A percentile compares a stretch with the other conserved stretches of the same genome.
Conservation (phyloP, 768 basidiomycete genomes). For the Lentinus tigrinus region DNA sequence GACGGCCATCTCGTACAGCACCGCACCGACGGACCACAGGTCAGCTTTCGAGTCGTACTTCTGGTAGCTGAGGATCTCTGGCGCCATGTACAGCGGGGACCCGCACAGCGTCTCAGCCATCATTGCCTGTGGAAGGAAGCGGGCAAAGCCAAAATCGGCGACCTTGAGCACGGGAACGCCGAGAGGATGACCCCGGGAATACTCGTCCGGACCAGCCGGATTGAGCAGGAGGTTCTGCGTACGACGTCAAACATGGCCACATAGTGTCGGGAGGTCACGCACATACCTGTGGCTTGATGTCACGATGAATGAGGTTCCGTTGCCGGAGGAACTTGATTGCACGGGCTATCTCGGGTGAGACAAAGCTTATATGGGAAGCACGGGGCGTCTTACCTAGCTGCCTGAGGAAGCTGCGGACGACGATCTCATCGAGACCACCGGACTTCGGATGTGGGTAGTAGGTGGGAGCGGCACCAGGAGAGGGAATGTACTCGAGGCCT, state of each 20-base stretch:
- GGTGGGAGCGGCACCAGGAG: constrained; percentile 64
- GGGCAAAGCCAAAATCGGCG: constrained; percentile 97
- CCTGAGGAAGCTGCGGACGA: constrained; percentile 87
- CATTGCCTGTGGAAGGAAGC: constrained; percentile 86
- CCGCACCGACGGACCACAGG: constrained; percentile 97
- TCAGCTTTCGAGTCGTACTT: constrained; percentile 98
- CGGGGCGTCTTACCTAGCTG: constrained; percentile 65
- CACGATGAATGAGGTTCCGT: constrained; percentile 90
- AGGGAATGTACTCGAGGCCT: constrained; percentile 78
- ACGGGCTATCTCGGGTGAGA: constrained; percentile 54
- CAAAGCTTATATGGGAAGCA: not conserved
- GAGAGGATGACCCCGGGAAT: constrained; percentile 83
- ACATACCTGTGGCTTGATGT: constrained; percentile 90
- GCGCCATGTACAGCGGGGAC: constrained; percentile 99
- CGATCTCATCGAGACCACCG: constrained; percentile 88
- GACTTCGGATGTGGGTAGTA: constrained; percentile 91
- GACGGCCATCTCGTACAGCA: constrained; percentile 92
- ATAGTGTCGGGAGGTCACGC: no score
- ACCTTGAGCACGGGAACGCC: constrained; percentile 96
- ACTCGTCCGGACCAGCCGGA: constrained; percentile 75
- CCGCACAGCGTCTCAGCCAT: constrained; percentile 98
- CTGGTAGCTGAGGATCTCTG: constrained; percentile 94
- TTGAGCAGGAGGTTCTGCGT: constrained; percentile 84
- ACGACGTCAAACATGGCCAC: not conserved
- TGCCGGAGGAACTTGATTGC: constrained; percentile 91